These are phyloP conservation scores for Trichoderma semiorbis DNA, from an alignment of 2,329 filamentous ascomycete species.

Conservation along the genomic window DNA sequence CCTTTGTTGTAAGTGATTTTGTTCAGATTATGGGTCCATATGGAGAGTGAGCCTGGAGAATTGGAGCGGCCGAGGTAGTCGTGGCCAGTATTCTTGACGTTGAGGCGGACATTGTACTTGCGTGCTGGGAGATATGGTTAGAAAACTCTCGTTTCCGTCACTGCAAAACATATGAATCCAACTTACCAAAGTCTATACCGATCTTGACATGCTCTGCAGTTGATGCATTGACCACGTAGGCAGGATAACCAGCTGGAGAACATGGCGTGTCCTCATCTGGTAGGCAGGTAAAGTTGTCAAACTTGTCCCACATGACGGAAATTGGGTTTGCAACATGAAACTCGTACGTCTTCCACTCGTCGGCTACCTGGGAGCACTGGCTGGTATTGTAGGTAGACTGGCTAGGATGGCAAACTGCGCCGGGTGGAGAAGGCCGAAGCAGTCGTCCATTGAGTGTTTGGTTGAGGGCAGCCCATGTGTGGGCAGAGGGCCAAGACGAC, in stretches of 20 bases:
- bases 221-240: conserved; percentile 36
- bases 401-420: conserved; percentile 29
- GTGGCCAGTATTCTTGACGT: conserved; percentile 41
- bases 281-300: conserved; percentile 49
- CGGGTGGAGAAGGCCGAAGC: conserved; percentile 39
- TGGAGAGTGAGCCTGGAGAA: conserved; percentile 49
- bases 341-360: conserved; percentile 29
- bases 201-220: conserved; percentile 32
- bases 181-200: conserved; percentile 43
- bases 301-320: conserved; percentile 39
- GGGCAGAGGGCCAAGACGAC: conserved; percentile 44
- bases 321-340: conserved; percentile 30
- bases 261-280: conserved; percentile 38
- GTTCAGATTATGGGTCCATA: conserved; percentile 52
- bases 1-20: conserved; percentile 36
- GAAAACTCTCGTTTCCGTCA: conserved; percentile 23
- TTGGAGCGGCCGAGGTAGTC: conserved; percentile 45
- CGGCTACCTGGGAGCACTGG: conserved; percentile 29
- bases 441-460: conserved; percentile 41
- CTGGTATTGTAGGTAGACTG: conserved; percentile 27
- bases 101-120: conserved; percentile 40
- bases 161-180: not conserved
- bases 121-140: conserved; percentile 37
- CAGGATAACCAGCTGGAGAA: conserved; percentile 31
- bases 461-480: conserved; percentile 46